Percentiles rank a stretch among this genome's conserved stretches.
Conservation (phyloP, 2,329 filamentous ascomycete genomes). For the Mycosphaerella arachidis region DNA sequence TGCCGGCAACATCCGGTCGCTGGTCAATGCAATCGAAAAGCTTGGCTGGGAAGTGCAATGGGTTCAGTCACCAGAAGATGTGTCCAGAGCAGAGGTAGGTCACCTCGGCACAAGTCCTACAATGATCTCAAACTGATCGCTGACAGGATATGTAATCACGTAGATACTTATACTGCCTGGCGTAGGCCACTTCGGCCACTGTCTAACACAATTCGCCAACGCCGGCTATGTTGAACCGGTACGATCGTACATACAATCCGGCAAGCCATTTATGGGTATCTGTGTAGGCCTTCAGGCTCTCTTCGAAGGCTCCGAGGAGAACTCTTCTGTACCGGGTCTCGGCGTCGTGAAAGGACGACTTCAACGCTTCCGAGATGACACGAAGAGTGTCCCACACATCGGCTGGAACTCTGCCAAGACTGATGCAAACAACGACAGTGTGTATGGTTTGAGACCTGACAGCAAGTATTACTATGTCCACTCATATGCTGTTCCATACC, state of each 20-base stretch:
- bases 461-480: slow-evolving; percentile 99
- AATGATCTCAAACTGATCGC: slow-evolving; percentile 27
- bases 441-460: slow-evolving; percentile 73
- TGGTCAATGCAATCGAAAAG: slow-evolving; percentile 97
- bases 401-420: slow-evolving; percentile 92
- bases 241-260: slow-evolving; percentile 72
- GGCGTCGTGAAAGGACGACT: slow-evolving; percentile 68
- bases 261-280: slow-evolving; percentile 98
- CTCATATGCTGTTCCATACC: slow-evolving; percentile 81
- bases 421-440: slow-evolving; percentile 46
- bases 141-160: slow-evolving; percentile 23
- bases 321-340: slow-evolving; percentile 66
- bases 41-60: slow-evolving; percentile 89
- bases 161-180: slow-evolving; percentile 93
- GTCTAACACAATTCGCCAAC: slow-evolving; percentile 73
- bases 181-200: slow-evolving; percentile 97
- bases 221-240: slow-evolving; percentile 83
- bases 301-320: slow-evolving; percentile 80
- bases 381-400: slow-evolving; percentile 96
- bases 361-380: slow-evolving; percentile 67
- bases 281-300: slow-evolving; percentile 91
- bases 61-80: slow-evolving; percentile 79
- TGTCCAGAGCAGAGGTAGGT: slow-evolving; percentile 78
- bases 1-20: slow-evolving; percentile 89
- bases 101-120: neutral